These are phyloP conservation scores for Nothophytophthora sp. DNA, from an alignment of 352 stramenopile genomes.

Conservation along the genomic window DNA sequence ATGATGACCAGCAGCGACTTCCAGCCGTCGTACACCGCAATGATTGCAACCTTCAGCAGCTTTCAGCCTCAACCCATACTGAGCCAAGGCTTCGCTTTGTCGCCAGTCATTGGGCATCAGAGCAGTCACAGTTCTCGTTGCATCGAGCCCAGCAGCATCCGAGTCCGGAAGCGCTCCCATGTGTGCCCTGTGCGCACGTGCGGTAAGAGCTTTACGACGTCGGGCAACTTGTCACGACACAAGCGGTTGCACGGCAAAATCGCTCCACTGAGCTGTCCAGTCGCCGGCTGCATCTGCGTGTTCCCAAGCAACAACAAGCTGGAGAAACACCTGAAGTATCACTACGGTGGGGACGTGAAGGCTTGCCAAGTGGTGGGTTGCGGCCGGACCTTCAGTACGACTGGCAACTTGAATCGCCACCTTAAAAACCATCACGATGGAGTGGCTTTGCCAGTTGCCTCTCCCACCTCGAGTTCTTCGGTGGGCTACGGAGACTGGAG, in stretches of 20 bases:
- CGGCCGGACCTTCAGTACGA: conserved; percentile 47
- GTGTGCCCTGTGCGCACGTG: conserved; percentile 39
- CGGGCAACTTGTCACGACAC: conserved; percentile 50
- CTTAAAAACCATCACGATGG: conserved; percentile 36
- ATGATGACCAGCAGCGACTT: conserved; percentile 6
- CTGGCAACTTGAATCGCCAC: conserved; percentile 45
- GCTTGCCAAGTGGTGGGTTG: conserved; percentile 32
- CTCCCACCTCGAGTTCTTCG: background rate
- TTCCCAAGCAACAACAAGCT: conserved; percentile 36
- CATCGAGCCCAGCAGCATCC: conserved; percentile 24
- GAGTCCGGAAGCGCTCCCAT: conserved; percentile 31
- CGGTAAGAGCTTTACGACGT: conserved; percentile 53
- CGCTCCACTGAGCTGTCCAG: conserved; percentile 28
- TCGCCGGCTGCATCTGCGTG: conserved; percentile 27
- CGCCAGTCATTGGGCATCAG: conserved; percentile 2
- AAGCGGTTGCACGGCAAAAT: conserved; percentile 42
- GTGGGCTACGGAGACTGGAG: conserved; percentile 2
- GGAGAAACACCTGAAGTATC: conserved; percentile 47
- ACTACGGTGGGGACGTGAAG: conserved; percentile 41
- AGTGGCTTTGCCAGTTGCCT: background rate
- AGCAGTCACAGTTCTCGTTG: conserved; percentile 5
- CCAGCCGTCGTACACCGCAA: conserved; percentile 10
- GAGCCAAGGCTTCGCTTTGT: background rate
- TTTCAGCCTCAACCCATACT: conserved; percentile 8
- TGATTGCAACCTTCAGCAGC: conserved; percentile 8